phyloP scores from a whole-genome alignment of 2,329 filamentous ascomycete species.

The Teratosphaeria epicoccoides region DNA sequence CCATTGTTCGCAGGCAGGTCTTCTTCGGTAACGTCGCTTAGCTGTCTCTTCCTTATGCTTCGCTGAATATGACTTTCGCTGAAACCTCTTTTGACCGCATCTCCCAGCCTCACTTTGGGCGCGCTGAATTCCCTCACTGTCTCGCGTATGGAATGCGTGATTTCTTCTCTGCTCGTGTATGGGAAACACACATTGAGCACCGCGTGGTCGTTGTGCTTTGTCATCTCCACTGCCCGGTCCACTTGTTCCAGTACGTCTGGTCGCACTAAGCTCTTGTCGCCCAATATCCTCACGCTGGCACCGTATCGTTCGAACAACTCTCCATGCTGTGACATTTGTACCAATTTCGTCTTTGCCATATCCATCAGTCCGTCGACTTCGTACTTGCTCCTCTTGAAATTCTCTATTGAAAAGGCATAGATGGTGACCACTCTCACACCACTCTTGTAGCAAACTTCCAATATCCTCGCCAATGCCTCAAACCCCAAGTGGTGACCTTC shows the following conservation, averaged over 20 bases:
- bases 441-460: slow-evolving; percentile 96
- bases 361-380: slow-evolving; percentile 97
- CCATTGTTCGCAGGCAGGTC: slow-evolving; percentile 3
- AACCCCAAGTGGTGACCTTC: slow-evolving; percentile 95
- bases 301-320: slow-evolving; percentile 89
- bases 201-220: slow-evolving; percentile 67
- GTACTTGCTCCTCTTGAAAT: slow-evolving; percentile 93
- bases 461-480: slow-evolving; percentile 84
- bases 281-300: slow-evolving; percentile 73
- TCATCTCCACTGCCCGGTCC: slow-evolving; percentile 75
- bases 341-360: slow-evolving; percentile 89
- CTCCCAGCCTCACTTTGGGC: slow-evolving; percentile 14
- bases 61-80: slow-evolving; percentile 79
- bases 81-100: slow-evolving; percentile 52
- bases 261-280: slow-evolving; percentile 72
- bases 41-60: slow-evolving; percentile 53
- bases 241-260: slow-evolving; percentile 82
- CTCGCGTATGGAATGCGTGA: slow-evolving; percentile 75
- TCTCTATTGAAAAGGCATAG: slow-evolving; percentile 98
- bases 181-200: slow-evolving; percentile 94
- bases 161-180: slow-evolving; percentile 92
- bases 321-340: slow-evolving; percentile 84
- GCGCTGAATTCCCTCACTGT: slow-evolving; percentile 83
- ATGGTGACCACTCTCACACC: slow-evolving; percentile 95
- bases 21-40: slow-evolving; percentile 31